A percentile compares a stretch with the other conserved stretches of the same genome.
Conservation (phyloP, 805 yeast genomes). For the Saturnispora sekii region DNA sequence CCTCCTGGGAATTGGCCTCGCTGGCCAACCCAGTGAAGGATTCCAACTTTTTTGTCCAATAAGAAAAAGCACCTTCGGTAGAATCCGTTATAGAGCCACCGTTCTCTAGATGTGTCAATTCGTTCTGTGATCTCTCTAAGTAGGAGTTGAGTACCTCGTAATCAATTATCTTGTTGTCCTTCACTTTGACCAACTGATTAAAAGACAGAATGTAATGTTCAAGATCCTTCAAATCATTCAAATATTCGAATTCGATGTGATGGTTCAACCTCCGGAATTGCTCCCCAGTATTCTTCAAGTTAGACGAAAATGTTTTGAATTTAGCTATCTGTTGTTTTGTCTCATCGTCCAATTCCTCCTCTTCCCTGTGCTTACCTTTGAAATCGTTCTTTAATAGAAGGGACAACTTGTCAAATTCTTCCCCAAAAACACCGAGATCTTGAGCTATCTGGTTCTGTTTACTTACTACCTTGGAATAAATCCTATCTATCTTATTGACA, state of each 20-base stretch:
- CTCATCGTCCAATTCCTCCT: slow-evolving; percentile 16
- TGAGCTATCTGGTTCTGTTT: slow-evolving; percentile 63
- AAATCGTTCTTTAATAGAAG: slow-evolving; percentile 24
- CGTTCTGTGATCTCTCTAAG: slow-evolving; percentile 58
- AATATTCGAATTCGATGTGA: slow-evolving; percentile 66
- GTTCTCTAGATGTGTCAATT: slow-evolving; percentile 33
- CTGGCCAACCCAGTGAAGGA: slow-evolving; percentile 34
- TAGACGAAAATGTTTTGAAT: slow-evolving; percentile 29
- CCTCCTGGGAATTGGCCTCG: slow-evolving; percentile 26
- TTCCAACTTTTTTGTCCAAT: slow-evolving; percentile 37
- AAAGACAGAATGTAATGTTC: slow-evolving; percentile 67
- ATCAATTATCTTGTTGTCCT: slow-evolving; percentile 87
- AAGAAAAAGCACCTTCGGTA: slow-evolving; percentile 28
- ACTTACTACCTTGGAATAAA: slow-evolving; percentile 62
- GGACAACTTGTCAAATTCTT: slow-evolving; percentile 61
- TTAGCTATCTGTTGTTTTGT: slow-evolving; percentile 21
- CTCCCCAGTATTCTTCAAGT: slow-evolving; percentile 30
- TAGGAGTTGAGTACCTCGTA: slow-evolving; percentile 80
- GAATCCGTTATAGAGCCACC: slow-evolving; percentile 29
- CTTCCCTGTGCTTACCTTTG: slow-evolving; percentile 22
- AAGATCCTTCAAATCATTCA: slow-evolving; percentile 76
- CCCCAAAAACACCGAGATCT: slow-evolving; percentile 64
- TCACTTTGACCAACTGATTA: slow-evolving; percentile 62
- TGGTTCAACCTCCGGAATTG: slow-evolving; percentile 26
- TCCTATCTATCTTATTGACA: slow-evolving; percentile 64